These are phyloP conservation scores for Myochromella boudieri DNA, from an alignment of 768 basidiomycete species.

Conservation along the genomic window DNA sequence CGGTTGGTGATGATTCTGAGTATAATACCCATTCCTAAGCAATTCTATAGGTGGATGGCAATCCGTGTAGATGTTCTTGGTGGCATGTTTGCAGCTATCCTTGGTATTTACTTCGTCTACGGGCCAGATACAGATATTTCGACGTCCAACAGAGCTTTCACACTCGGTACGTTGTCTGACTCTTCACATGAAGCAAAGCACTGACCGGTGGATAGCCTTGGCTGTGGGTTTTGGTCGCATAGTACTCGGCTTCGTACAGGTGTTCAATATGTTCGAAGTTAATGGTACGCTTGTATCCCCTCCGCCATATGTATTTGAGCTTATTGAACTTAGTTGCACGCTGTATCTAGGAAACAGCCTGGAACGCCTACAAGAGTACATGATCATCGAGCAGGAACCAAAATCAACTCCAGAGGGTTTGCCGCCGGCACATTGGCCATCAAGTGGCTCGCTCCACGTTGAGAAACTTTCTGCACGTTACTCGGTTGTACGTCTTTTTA, in stretches of 20 bases:
- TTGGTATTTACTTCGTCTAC: slow-evolving; percentile 56
- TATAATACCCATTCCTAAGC: neutral
- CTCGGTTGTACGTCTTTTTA: slow-evolving; percentile 29
- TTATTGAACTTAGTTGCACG: no score
- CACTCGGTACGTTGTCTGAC: slow-evolving; percentile 8
- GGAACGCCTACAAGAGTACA: slow-evolving; percentile 69
- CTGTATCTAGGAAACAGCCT: slow-evolving; percentile 25
- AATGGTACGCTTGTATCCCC: slow-evolving; percentile 28
- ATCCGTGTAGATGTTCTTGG: slow-evolving; percentile 59
- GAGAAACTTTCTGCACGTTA: slow-evolving; percentile 41
- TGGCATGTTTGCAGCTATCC: slow-evolving; percentile 46
- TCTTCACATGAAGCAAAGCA: neutral
- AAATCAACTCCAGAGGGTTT: slow-evolving; percentile 31
- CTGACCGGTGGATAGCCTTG: neutral
- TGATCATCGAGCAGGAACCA: slow-evolving; percentile 58
- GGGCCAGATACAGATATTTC: slow-evolving; percentile 41
- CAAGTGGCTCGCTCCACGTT: slow-evolving; percentile 17
- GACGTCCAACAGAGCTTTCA: slow-evolving; percentile 15
- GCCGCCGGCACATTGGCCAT: slow-evolving; percentile 67
- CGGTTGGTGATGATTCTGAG: slow-evolving; percentile 3
- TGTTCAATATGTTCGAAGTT: slow-evolving; percentile 43
- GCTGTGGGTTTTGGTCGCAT: slow-evolving; percentile 50
- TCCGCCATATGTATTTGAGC: neutral
- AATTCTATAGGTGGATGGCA: slow-evolving; percentile 35
- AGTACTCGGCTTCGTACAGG: slow-evolving; percentile 46